Evolutionary conservation across 768 basidiomycete genomes (phyloP).

Genomic region (Termitomyces sp.): DNA sequence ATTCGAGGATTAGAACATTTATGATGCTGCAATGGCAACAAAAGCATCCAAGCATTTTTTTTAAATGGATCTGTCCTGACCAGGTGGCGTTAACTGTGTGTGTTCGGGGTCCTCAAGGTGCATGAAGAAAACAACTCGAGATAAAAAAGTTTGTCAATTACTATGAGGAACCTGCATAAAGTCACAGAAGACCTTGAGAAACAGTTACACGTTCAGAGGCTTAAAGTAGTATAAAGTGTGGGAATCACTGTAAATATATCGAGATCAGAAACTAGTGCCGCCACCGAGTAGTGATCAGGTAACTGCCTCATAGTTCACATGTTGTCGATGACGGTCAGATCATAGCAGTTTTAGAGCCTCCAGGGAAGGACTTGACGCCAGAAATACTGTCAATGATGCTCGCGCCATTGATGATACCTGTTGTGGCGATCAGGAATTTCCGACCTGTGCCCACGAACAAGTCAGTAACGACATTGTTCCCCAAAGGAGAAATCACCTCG

Average conservation of each 20-base stretch:
- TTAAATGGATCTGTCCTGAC: conserved; percentile 2
- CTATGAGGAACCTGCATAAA: conserved; percentile 9
- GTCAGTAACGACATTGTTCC: conserved; percentile 6
- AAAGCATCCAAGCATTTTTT: conserved; percentile 12
- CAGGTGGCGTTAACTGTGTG: conserved; percentile 12
- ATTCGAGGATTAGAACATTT: background rate
- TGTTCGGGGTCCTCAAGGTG: conserved; percentile 19
- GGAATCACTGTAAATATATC: conserved; percentile 1
- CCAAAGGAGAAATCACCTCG: conserved; percentile 45
- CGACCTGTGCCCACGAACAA: conserved; percentile 48
- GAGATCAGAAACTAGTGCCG: background rate
- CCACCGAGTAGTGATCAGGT: background rate
- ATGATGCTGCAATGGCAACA: background rate
- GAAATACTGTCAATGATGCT: conserved; percentile 68
- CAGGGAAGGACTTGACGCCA: conserved; percentile 26
- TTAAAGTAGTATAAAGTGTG: conserved; percentile 14
- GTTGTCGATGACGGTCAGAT: conserved; percentile 22
- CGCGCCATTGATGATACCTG: conserved; percentile 80
- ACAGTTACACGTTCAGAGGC: conserved; percentile 22
- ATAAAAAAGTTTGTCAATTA: conserved; percentile 46
- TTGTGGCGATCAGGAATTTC: conserved; percentile 86
- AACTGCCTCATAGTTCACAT: background rate
- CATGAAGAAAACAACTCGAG: conserved; percentile 11
- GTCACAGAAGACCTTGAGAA: conserved; percentile 8
- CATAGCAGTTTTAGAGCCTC: conserved; percentile 37